Conservation (phyloP, 2,329 filamentous ascomycete genomes). For the Aureobasidium zeae region DNA sequence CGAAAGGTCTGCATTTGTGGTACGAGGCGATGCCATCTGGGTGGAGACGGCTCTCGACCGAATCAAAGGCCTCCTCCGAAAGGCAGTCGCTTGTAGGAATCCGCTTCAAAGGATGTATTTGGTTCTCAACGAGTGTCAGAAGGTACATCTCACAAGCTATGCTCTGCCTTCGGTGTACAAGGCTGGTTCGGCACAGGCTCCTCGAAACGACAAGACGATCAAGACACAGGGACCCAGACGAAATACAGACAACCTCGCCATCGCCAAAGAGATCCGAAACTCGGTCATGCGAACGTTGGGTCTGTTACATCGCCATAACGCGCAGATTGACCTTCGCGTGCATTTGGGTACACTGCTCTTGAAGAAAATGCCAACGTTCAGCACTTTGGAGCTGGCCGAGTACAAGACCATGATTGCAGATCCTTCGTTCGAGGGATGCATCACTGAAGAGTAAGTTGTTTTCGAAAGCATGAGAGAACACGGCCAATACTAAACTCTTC, state of each 20-base stretch:
- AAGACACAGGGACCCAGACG: neutral
- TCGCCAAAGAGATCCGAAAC: conserved; percentile 2
- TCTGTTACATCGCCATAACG: conserved; percentile 29
- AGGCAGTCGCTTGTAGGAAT: conserved; percentile 28
- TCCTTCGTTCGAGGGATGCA: conserved; percentile 22
- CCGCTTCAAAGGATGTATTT: conserved; percentile 23
- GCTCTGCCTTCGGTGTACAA: neutral
- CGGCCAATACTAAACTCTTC: no score
- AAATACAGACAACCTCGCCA: neutral
- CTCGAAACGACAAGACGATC: neutral
- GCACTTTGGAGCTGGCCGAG: conserved; percentile 21
- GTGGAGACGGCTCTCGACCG: conserved; percentile 27
- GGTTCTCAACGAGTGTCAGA: conserved; percentile 17
- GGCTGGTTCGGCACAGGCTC: conserved; percentile 15
- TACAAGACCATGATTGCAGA: conserved; percentile 27
- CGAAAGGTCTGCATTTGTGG: conserved; percentile 23
- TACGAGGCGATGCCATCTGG: conserved; percentile 24
- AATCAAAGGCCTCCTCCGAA: conserved; percentile 30
- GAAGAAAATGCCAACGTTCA: conserved; percentile 19
- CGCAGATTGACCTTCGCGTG: conserved; percentile 27
- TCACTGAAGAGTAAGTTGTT: conserved; percentile 28
- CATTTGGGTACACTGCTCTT: conserved; percentile 30
- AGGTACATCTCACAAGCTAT: neutral
- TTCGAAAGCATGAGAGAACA: no score
- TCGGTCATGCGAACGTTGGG: conserved; percentile 22